phyloP scores from a whole-genome alignment of 1,284 basidiomycete species.

The Irpex rosettiformis region DNA sequence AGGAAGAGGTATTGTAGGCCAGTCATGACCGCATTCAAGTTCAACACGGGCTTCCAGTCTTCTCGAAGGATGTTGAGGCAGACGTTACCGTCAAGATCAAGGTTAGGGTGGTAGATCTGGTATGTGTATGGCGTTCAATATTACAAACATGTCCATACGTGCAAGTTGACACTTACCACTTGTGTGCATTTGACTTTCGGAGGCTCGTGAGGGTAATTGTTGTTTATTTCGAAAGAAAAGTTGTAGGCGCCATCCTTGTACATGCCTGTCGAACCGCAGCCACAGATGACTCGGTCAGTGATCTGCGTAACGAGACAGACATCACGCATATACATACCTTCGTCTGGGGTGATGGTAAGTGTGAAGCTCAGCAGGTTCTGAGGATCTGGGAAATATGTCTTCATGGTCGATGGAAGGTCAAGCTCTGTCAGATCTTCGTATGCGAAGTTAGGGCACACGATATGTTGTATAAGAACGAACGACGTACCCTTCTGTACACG shows the following conservation, averaged over 20 bases:
- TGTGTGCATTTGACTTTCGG: conserved; percentile 98
- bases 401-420: conserved; percentile 95
- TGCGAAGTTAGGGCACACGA: not conserved
- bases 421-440: conserved; percentile 90
- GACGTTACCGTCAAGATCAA: conserved; percentile 96
- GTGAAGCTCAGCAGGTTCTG: conserved; percentile 94
- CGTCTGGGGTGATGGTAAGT: conserved; percentile 94
- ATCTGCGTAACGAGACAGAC: not conserved
- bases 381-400: conserved; percentile 90
- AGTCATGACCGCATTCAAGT: conserved; percentile 96
- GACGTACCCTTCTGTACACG: conserved; percentile 95
- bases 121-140: not conserved
- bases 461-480: not conserved
- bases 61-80: conserved; percentile 97
- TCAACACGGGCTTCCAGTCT: conserved; percentile 99
- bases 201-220: conserved; percentile 98
- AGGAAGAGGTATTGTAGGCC: conserved; percentile 98
- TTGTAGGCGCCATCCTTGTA: conserved; percentile 93
- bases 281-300: not conserved
- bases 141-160: not conserved
- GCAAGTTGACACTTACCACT: conserved; percentile 55
- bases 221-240: conserved; percentile 95
- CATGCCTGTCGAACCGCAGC: conserved; percentile 66
- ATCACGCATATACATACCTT: conserved; percentile 66
- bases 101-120: conserved; percentile 98